Conservation (phyloP, 495 filamentous ascomycete genomes). For the Penicillium crystallinum region DNA sequence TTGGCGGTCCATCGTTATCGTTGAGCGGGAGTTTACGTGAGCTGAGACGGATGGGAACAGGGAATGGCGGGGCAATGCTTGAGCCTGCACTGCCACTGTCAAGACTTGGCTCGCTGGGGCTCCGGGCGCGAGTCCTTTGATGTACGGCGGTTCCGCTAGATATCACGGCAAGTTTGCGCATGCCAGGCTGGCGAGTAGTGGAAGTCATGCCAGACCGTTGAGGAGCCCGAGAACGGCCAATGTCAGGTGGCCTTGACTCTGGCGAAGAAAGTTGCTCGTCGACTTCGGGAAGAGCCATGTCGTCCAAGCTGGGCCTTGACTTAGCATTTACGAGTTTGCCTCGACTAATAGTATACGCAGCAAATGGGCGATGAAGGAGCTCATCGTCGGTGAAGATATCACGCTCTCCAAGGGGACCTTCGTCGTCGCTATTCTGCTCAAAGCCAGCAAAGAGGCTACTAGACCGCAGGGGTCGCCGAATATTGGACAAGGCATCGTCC, state of each 20-base stretch:
- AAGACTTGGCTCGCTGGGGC: conserved; percentile 66
- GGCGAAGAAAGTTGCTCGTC: conserved; percentile 36
- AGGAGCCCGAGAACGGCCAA: conserved; percentile 17
- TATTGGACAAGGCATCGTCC: conserved; percentile 47
- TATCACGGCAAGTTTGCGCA: conserved; percentile 65
- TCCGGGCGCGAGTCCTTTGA: conserved; percentile 57
- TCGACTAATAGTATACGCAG: conserved; percentile 38
- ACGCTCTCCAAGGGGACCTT: conserved; percentile 29
- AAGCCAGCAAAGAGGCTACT: conserved; percentile 87
- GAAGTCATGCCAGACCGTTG: conserved; percentile 21
- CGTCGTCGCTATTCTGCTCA: conserved; percentile 53
- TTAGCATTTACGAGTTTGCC: conserved; percentile 39
- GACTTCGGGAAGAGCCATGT: conserved; percentile 33
- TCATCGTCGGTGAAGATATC: conserved; percentile 48
- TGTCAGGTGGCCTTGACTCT: conserved; percentile 25
- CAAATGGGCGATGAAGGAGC: conserved; percentile 40
- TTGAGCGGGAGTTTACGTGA: conserved; percentile 70
- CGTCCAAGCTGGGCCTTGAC: conserved; percentile 32
- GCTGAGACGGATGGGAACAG: conserved; percentile 83
- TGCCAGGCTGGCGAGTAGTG: conserved; percentile 44
- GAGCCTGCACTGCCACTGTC: conserved; percentile 44
- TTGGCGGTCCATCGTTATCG: conserved; percentile 71
- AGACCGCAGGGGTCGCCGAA: conserved; percentile 66
- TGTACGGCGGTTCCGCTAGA: conserved; percentile 72
- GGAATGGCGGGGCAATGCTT: conserved; percentile 66